Conservation (phyloP, 768 basidiomycete genomes). For the Heimioporus sp. region DNA sequence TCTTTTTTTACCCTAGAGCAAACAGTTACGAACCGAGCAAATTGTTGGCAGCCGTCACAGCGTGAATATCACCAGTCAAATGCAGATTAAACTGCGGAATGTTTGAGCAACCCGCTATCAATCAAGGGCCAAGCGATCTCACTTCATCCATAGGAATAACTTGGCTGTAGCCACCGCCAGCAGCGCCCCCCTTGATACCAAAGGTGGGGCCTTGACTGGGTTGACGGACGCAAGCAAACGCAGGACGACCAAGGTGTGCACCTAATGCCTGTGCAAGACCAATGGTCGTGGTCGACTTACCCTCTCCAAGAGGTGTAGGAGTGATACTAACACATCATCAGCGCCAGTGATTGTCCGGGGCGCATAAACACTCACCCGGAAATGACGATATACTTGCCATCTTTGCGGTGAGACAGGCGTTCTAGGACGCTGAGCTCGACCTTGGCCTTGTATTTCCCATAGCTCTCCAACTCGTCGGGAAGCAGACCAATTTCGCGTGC, state of each 20-base stretch:
- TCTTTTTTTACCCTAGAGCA: not conserved
- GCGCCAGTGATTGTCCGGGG: not conserved
- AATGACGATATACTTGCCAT: constrained; percentile 96
- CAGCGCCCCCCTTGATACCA: constrained; percentile 98
- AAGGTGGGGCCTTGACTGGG: constrained; percentile 99
- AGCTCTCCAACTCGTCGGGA: constrained; percentile 86
- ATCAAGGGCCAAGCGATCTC: constrained; percentile 6
- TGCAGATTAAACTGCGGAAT: constrained; percentile 83
- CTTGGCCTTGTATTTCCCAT: constrained; percentile 97
- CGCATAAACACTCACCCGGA: constrained; percentile 59
- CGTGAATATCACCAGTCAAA: constrained; percentile 96
- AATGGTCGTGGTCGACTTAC: constrained; percentile 97
- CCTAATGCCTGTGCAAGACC: constrained; percentile 96
- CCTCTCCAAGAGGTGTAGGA: constrained; percentile 95
- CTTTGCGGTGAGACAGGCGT: constrained; percentile 76
- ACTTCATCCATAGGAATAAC: constrained; percentile 99
- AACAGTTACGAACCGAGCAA: constrained; percentile 60
- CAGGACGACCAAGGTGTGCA: constrained; percentile 87
- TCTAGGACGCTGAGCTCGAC: constrained; percentile 88
- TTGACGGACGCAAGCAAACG: constrained; percentile 96
- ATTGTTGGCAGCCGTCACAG: constrained; percentile 97
- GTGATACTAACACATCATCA: constrained; percentile 62
- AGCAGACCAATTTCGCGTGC: constrained; percentile 87
- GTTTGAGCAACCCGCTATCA: constrained; percentile 3
- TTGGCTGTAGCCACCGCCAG: constrained; percentile 97